These are phyloP conservation scores for Amylocarpus encephaloides DNA, from an alignment of 2,329 filamentous ascomycete genomes.

Conservation along the genomic window DNA sequence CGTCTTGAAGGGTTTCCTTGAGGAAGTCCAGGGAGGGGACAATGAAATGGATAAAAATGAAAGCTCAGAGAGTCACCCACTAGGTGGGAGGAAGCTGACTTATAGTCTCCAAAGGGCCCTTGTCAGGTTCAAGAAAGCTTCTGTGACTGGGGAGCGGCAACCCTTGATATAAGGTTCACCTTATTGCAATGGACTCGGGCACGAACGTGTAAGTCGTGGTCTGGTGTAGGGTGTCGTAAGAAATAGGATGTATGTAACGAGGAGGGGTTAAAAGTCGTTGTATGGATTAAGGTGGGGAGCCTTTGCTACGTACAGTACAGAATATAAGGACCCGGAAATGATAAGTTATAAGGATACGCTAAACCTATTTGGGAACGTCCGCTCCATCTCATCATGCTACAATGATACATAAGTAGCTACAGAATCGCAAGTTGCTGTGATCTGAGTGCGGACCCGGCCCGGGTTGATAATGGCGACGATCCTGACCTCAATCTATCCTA, in stretches of 20 bases:
- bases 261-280: too few species aligned
- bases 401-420: too few species aligned
- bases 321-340: too few species aligned
- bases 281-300: too few species aligned
- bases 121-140: not conserved
- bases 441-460: not conserved
- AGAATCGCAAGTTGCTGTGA: not conserved
- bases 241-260: too few species aligned
- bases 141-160: not conserved
- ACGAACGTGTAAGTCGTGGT: not conserved
- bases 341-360: too few species aligned
- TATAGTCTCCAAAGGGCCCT: not conserved
- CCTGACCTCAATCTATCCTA: not conserved
- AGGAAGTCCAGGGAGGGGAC: not conserved
- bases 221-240: too few species aligned
- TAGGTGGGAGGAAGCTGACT: constrained; percentile 7
- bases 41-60: not conserved
- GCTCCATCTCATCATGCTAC: too few species aligned
- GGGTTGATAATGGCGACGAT: not conserved
- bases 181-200: not conserved
- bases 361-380: too few species aligned
- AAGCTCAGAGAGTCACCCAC: constrained; percentile 1
- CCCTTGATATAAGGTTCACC: not conserved
- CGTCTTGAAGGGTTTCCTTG: constrained; percentile 4
- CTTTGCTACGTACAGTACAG: too few species aligned